Evolutionary conservation across 2,329 filamentous ascomycete species (phyloP), one percentile per base, ranked within the genome.

Genomic region (Cladosporium phlei): DNA sequence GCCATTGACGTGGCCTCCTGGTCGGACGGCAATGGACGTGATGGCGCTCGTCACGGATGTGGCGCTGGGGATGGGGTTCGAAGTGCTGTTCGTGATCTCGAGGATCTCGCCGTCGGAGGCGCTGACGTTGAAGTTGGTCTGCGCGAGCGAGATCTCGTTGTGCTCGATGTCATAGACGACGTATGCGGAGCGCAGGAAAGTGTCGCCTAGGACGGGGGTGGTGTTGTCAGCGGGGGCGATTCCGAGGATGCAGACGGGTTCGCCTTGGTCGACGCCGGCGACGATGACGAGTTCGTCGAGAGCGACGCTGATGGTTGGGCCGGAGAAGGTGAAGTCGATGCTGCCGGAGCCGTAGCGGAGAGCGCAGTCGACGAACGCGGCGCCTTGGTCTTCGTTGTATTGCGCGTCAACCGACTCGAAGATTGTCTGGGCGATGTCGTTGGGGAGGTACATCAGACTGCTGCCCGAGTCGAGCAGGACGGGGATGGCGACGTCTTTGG

Each of bases 391-490:
- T 0, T 56, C 49, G 54, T 69, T 64, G 60, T 73, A 75, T 14
- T 60, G 54, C 4, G 71, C 72, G 45, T 64, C 59, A 53, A 67
- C 65, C 14, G 61, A 54, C 21, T 56, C 49, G 64, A 69, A 75
- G 42, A 75, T 66, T 5, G 54, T 55, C 5, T 61, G 52, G 3
- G 76, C 76, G 34, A 88, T 64, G 42, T 79, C 72, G 48, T 78
- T 71, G 1, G 86, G 86, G 0, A 89, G 68, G 59, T 86, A 86
- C 54, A 76, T 83, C 50, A 87, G 70, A 3, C 82, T 86, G n/a
- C 82, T 85, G 28, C 86, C 86, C 1, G 83, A 86, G 65, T 90
- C 86, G 27, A 90, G 75, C 4, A 89, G 74, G 2, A 81, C 83
- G 3, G 78, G 68, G n/a, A 68, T 61, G 20, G 63, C 61, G 43